Base-by-base conservation (phyloP, 192 early-diverging fungal genomes). In the Chytriomyces confervae region DNA sequence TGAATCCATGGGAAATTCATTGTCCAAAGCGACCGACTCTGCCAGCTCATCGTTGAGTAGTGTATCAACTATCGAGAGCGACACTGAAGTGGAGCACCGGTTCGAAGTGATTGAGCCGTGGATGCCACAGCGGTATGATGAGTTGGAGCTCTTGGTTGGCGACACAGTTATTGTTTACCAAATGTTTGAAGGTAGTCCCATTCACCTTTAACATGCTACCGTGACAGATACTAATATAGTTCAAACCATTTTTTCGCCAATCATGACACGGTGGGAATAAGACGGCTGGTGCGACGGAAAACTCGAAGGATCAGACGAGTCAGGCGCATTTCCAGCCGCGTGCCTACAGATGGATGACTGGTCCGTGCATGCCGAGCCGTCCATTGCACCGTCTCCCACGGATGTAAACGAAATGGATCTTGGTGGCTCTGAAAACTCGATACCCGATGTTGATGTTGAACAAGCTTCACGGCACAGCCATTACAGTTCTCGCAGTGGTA, bases 71-170 rank as follows among this genome's bases (percentile, higher is more conserved):
- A 57, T 57, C 20, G 53, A 57, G 53, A 57, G 53, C 5, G 53
- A 57, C 5, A 57, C 20, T 13, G 53, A 57, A 20, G 16, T 20
- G 13, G 53, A 57, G 53, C 13, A 13, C 16, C 36, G 27, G 20
- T 77, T 69, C 50, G 75, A 67, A n/a, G 75, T 77, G 9, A 29
- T 51, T 9, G 75, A 66, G 16, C 75, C 44, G 10, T 77, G 75
- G 75, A 45, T 68, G 36, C 75, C 75, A 10, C 75, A 77, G 36
- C 43, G 75, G 24, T 77, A 51, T 50, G 77, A 78, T 61, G 77
- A 78, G 23, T 20, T 78, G n/a, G 77, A 53, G 49, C 60, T 78
- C 13, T 13, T 60, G 9, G 51, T 60, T 29, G 77, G 77, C 5
- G 67, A 78, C 10, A 27, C 24, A 10, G 77, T 78, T 7, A 43